Percentiles rank a stretch among this genome's conserved stretches.
phyloP scores from a whole-genome alignment of 208 protist genomes.

The Leishmania tarentolae region DNA sequence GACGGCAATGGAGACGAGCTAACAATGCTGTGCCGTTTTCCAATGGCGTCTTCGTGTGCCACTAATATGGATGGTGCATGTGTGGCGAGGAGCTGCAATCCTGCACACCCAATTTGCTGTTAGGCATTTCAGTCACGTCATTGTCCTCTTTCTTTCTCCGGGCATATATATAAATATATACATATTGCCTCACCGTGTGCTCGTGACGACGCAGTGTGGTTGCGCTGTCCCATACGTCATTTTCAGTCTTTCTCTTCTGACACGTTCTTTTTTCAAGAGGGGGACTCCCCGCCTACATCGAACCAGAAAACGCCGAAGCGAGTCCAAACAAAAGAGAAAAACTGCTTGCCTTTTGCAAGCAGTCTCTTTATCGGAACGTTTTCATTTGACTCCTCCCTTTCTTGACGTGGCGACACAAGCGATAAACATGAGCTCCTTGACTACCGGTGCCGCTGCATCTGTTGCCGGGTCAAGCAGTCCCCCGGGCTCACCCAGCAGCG shows the following conservation, averaged over 20 bases:
- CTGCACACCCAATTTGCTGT: neutral
- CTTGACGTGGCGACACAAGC: neutral
- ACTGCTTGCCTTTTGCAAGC: neutral
- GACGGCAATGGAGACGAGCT: neutral
- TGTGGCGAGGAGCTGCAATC: neutral
- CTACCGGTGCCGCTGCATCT: neutral
- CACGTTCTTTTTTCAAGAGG: neutral
- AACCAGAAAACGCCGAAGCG: neutral
- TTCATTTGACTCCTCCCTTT: neutral
- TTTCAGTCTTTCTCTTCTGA: neutral
- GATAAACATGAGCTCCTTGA: neutral
- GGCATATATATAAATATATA: neutral
- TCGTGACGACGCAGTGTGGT: neutral
- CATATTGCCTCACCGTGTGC: neutral
- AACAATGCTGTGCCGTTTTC: neutral
- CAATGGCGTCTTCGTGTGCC: neutral
- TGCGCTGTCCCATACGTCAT: neutral
- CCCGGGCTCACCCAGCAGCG: conserved; percentile 24
- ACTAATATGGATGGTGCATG: neutral
- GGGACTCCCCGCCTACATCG: too few relatives aligned
- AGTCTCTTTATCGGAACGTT: neutral
- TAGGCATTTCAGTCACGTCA: neutral
- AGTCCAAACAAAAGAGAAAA: neutral
- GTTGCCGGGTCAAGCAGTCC: conserved; percentile 6
- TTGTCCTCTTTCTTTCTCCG: neutral